Percentiles rank a stretch among this genome's conserved stretches.
Conservation (phyloP, 2,329 filamentous ascomycete genomes). For the Aureobasidium mangrovei region DNA sequence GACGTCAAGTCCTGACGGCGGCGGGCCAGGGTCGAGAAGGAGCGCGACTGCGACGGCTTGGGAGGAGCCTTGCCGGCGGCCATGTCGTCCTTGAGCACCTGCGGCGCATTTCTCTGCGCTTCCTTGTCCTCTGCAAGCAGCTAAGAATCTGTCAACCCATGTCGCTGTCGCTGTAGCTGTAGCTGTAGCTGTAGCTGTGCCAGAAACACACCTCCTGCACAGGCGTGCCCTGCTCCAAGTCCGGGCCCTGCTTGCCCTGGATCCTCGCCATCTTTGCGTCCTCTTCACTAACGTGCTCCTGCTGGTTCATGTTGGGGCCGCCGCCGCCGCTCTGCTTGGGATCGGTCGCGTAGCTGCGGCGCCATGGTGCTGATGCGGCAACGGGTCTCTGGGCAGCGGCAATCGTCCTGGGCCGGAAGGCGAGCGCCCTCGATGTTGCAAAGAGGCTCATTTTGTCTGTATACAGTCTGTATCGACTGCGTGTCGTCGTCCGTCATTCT, state of each 20-base stretch:
- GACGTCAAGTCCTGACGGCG: constrained; percentile 23
- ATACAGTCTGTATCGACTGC: background rate
- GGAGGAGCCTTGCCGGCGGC: constrained; percentile 31
- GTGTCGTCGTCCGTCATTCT: background rate
- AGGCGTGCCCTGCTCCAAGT: constrained; percentile 56
- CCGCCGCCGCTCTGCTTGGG: constrained; percentile 17
- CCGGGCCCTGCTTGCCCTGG: constrained; percentile 49
- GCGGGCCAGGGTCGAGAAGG: constrained; percentile 49
- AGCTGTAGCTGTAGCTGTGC: background rate
- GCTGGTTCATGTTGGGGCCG: constrained; percentile 44
- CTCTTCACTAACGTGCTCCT: constrained; percentile 57
- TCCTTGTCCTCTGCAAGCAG: constrained; percentile 56
- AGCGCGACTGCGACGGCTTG: constrained; percentile 36
- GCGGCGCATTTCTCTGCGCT: constrained; percentile 52
- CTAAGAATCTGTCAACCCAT: constrained; percentile 30
- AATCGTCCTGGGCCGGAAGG: constrained; percentile 9
- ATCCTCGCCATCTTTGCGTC: constrained; percentile 52
- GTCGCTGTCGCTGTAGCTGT: background rate
- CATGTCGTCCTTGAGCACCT: constrained; percentile 56
- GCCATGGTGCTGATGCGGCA: background rate
- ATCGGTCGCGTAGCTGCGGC: constrained; percentile 7
- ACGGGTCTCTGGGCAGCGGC: constrained; percentile 1
- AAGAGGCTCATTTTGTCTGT: constrained; percentile 13
- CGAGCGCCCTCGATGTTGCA: constrained; percentile 9
- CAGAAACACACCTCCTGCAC: constrained; percentile 50